Evolutionary conservation across 2,329 filamentous ascomycete genomes (phyloP).

Genomic region (Trichocomaceae sp.): DNA sequence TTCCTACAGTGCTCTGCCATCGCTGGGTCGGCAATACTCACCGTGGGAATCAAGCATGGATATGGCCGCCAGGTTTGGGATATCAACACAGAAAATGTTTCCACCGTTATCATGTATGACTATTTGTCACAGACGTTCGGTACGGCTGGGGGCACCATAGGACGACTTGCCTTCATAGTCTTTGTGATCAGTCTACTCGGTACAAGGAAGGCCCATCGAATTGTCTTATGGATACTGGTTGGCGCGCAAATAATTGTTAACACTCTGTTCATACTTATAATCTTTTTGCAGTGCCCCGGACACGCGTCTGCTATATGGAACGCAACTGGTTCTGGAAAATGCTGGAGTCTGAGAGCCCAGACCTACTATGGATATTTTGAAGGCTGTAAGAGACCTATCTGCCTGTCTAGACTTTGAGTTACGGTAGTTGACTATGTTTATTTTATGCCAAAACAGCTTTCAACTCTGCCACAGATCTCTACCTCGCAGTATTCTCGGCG

Average conservation of each 20-base stretch:
- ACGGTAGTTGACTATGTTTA: background rate
- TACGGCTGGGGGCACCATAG: slow-evolving; percentile 18
- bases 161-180: slow-evolving; percentile 21
- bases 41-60: slow-evolving; percentile 17
- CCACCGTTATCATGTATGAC: slow-evolving; percentile 21
- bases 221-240: slow-evolving; percentile 18
- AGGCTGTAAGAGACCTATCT: slow-evolving; percentile 16
- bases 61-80: slow-evolving; percentile 16
- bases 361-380: slow-evolving; percentile 25
- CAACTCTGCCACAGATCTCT: slow-evolving; percentile 26
- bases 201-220: slow-evolving; percentile 15
- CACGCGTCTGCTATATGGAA: slow-evolving; percentile 19
- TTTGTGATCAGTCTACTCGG: slow-evolving; percentile 20
- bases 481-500: slow-evolving; percentile 24
- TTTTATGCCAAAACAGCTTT: background rate
- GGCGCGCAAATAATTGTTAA: slow-evolving; percentile 21
- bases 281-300: slow-evolving; percentile 23
- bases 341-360: slow-evolving; percentile 20
- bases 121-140: slow-evolving; percentile 22
- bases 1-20: slow-evolving; percentile 15
- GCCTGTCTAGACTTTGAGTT: background rate
- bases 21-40: slow-evolving; percentile 20
- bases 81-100: slow-evolving; percentile 6
- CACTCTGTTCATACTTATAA: slow-evolving; percentile 19
- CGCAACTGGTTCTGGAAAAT: slow-evolving; percentile 14